Conservation (phyloP, 495 filamentous ascomycete genomes). For the Monascus purpureus region DNA sequence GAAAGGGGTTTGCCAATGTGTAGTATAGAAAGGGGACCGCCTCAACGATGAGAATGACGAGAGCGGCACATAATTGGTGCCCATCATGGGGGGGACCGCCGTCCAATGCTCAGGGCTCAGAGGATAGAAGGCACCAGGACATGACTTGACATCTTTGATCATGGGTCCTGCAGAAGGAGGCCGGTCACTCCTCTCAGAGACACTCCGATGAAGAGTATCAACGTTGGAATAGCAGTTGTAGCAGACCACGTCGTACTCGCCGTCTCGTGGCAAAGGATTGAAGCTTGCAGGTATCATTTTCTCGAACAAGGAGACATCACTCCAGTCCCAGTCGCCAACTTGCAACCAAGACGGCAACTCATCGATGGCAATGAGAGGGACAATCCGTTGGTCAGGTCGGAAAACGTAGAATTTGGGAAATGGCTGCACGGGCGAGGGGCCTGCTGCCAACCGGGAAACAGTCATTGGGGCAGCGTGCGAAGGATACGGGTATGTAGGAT, state of each 20-base stretch:
- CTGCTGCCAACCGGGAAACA: too few relatives aligned
- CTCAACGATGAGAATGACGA: constrained; percentile 1
- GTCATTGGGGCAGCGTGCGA: too few relatives aligned
- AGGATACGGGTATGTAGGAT: too few relatives aligned
- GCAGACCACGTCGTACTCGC: constrained; percentile 27
- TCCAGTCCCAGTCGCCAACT: constrained; percentile 11
- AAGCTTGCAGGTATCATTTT: constrained; percentile 13
- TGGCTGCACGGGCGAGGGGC: constrained; percentile 8
- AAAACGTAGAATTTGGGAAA: constrained; percentile 22
- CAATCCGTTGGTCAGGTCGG: constrained; percentile 12
- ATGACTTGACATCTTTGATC: constrained; percentile 3
- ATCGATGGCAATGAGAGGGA: constrained; percentile 22
- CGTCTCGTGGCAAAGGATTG: constrained; percentile 14
- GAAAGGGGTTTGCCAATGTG: constrained; percentile 8
- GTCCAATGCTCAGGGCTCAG: neutral
- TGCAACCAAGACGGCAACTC: constrained; percentile 26
- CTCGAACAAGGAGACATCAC: constrained; percentile 5
- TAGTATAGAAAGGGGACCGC: constrained; percentile 9
- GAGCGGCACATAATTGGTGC: neutral
- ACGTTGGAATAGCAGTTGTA: constrained; percentile 16
- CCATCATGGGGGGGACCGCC: neutral
- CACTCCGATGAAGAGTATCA: constrained; percentile 16
- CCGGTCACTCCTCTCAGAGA: constrained; percentile 12
- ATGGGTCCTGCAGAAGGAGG: constrained; percentile 1
- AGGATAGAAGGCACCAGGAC: constrained; percentile 1